Base-by-base conservation (phyloP, 164 flowering plant genomes). In the Kalanchoe fedtschenkoi region DNA sequence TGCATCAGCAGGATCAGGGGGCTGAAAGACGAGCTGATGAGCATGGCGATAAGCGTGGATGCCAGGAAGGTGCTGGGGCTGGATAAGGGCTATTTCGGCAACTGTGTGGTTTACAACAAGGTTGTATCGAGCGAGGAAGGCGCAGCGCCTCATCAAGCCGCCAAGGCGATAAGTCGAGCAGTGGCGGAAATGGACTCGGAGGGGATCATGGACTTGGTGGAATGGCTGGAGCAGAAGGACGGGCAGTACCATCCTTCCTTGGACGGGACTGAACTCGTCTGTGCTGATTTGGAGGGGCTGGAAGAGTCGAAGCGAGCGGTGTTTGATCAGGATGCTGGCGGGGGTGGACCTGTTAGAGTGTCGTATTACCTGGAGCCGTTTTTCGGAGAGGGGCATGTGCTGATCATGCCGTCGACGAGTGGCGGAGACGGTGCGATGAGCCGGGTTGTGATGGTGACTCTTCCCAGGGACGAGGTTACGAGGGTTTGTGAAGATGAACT, bases 371-470 rank as follows among this genome's bases (percentile, higher is more conserved):
- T 83, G 3, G 82, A 79, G 69, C 86, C 81, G 0, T 60, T 70
- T 16, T 22, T 60, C 7, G 79, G 79, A 66, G 63, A 66, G 38
- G 87, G 89, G 30, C 79, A 73, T 37, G 72, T 85, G 15, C 9
- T 79, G 66, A 68, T 85, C 59, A 78, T 83, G 29, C 83, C 80
- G 16, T 57, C 84, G 15, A 72, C 76, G 2, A 54, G 61, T 1
- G 46, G 16, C 7, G 32, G 65, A 4, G 80, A 79, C 17, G 88
- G 81, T 33, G 67, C 74, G 3, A 44, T 75, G 65, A 71, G 84
- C 56, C 67, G 89, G 65, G 69, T 78, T 55, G 89, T 67, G 19
- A 78, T 78, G 83, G 79, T 83, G 19, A 83, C 88, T 16, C 77
- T 88, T 16, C 73, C 76, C 0, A 65, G 66, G 57, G 73, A 73